phyloP scores from a whole-genome alignment of 257 asterid genomes.

The Petrea volubilis region DNA sequence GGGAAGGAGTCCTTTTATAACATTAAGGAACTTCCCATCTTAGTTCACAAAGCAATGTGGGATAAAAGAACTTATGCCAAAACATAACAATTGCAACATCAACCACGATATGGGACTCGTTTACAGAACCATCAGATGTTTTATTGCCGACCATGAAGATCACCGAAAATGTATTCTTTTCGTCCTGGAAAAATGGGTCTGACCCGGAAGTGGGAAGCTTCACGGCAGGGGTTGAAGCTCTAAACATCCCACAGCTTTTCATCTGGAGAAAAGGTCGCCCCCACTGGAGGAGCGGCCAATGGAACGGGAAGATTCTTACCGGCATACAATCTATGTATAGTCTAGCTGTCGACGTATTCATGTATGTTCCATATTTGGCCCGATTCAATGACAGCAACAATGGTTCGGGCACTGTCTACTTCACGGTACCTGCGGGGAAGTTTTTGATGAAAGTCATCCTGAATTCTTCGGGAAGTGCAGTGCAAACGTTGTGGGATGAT shows the following conservation, averaged over 20 bases:
- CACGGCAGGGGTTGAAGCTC: slow-evolving; percentile 38
- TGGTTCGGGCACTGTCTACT: slow-evolving; percentile 25
- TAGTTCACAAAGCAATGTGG: too few relatives aligned
- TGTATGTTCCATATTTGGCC: too few relatives aligned
- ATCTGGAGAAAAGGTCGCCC: slow-evolving; percentile 46
- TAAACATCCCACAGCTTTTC: slow-evolving; percentile 37
- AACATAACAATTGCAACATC: slow-evolving; percentile 28
- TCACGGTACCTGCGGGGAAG: slow-evolving; percentile 32
- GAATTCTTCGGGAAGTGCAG: slow-evolving; percentile 39
- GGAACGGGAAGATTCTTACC: slow-evolving; percentile 60
- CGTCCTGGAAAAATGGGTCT: slow-evolving; percentile 42
- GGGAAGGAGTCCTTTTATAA: too few relatives aligned
- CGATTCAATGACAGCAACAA: slow-evolving; percentile 37
- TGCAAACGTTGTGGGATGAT: slow-evolving; percentile 41
- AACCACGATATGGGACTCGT: slow-evolving; percentile 40
- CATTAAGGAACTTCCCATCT: too few relatives aligned
- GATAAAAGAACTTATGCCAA: too few relatives aligned
- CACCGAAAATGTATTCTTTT: slow-evolving; percentile 27
- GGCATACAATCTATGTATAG: slow-evolving; percentile 57
- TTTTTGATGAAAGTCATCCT: slow-evolving; percentile 31
- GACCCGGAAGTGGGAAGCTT: slow-evolving; percentile 40
- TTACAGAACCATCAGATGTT: slow-evolving; percentile 35
- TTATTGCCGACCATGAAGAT: slow-evolving; percentile 41
- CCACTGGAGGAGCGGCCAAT: slow-evolving; percentile 58
- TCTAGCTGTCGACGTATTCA: slow-evolving; percentile 40